A percentile compares a stretch with the other conserved stretches of the same genome.
phyloP scores from a whole-genome alignment of 345 rosid genomes.

The Populus tremula region DNA sequence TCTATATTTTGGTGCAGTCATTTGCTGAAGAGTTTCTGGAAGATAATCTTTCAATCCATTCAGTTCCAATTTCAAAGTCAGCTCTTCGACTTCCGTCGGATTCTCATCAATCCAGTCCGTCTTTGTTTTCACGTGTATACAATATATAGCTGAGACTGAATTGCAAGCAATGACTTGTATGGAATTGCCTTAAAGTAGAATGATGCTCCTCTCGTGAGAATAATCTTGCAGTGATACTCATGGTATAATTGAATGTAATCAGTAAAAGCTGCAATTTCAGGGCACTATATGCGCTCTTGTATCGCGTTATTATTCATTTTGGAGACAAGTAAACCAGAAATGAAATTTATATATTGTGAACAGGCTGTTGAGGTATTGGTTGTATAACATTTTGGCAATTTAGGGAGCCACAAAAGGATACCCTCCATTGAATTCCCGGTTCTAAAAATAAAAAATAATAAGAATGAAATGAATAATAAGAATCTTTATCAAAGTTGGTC shows the following conservation, averaged over 20 bases:
- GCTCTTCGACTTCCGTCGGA: background rate
- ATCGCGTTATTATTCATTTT: background rate
- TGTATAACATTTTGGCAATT: background rate
- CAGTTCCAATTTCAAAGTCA: background rate
- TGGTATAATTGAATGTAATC: background rate
- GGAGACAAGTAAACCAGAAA: background rate
- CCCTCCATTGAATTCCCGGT: background rate
- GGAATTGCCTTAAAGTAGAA: background rate
- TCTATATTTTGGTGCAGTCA: background rate
- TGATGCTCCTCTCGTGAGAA: background rate
- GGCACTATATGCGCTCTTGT: background rate
- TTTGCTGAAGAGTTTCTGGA: conserved; percentile 10
- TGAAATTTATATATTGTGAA: background rate
- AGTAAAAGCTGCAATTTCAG: background rate
- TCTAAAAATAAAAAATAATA: background rate
- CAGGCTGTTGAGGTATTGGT: background rate
- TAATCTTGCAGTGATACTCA: background rate
- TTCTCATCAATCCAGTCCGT: background rate
- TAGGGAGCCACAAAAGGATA: too few species aligned
- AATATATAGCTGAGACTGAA: background rate
- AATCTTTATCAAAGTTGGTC: too few species aligned
- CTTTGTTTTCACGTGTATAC: background rate
- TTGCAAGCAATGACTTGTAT: background rate
- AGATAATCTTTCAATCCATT: background rate
- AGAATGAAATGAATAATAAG: too few species aligned